Evolutionary conservation across 108 stramenopile species (phyloP).

Genomic region (Nitzschia putrida): DNA sequence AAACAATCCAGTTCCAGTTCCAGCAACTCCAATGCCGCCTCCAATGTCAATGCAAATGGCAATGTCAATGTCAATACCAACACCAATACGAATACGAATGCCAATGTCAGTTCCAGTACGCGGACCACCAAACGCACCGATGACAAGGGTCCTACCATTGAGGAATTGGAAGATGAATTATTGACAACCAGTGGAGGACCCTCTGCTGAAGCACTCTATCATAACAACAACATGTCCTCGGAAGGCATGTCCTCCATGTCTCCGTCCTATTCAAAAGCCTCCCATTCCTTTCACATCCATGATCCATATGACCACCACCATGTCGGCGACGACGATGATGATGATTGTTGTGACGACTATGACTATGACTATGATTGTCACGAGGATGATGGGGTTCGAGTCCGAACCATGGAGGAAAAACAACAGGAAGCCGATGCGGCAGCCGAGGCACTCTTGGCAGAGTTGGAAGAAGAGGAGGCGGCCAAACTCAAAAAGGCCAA

Average conservation of each 20-base stretch:
- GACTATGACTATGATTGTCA: not conserved
- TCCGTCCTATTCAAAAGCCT: too few relatives aligned
- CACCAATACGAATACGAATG: not conserved
- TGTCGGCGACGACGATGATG: too few relatives aligned
- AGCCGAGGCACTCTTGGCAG: slow-evolving; percentile 82
- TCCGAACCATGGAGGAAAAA: slow-evolving; percentile 42
- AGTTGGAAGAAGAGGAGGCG: slow-evolving; percentile 85
- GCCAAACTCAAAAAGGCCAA: slow-evolving; percentile 43
- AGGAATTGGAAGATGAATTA: slow-evolving; percentile 22
- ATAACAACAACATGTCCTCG: too few relatives aligned
- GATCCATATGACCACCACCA: too few relatives aligned
- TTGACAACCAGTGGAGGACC: too few relatives aligned
- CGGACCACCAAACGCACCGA: too few relatives aligned
- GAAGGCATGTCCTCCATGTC: too few relatives aligned
- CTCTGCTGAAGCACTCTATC: too few relatives aligned
- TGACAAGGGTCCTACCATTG: slow-evolving; percentile 25
- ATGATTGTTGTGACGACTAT: too few relatives aligned
- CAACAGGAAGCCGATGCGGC: slow-evolving; percentile 85
- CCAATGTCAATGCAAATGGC: not conserved
- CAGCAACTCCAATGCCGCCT: slow-evolving; percentile 11
- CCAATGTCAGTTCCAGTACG: too few relatives aligned
- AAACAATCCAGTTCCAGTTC: slow-evolving; percentile 57
- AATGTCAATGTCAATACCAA: not conserved
- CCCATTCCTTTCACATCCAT: too few relatives aligned
- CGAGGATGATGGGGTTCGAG: slow-evolving; percentile 4